These are phyloP conservation scores for Ogataea methanolica DNA, from an alignment of 805 yeast species.

Conservation along the genomic window DNA sequence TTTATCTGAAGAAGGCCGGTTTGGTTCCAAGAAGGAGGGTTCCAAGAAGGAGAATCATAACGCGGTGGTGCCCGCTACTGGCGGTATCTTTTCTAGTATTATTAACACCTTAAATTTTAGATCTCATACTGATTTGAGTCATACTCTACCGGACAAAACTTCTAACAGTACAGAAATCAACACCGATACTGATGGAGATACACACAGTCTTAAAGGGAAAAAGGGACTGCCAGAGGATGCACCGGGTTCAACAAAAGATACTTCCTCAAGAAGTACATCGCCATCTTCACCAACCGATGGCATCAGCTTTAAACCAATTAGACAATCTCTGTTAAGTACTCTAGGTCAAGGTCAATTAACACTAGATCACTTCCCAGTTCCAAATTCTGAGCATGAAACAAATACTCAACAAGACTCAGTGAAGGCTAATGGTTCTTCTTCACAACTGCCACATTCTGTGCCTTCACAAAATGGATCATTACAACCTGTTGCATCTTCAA, in stretches of 20 bases:
- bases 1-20: no score
- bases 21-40: not conserved
- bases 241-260: no score
- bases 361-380: constrained; percentile 27
- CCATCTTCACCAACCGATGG: constrained; percentile 20
- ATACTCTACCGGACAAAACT: constrained; percentile 2
- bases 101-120: constrained; percentile 25
- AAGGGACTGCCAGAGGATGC: not conserved
- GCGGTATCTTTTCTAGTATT: constrained; percentile 25
- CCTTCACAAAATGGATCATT: not conserved
- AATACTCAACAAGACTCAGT: no score
- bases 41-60: not conserved
- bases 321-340: constrained; percentile 42
- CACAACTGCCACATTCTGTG: no score
- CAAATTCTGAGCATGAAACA: not conserved
- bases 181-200: not conserved
- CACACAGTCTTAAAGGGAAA: not conserved
- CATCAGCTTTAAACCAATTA: constrained; percentile 44
- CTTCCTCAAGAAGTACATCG: not conserved
- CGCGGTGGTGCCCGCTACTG: not conserved
- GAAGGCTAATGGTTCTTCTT: no score
- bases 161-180: not conserved
- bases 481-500: not conserved
- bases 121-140: constrained; percentile 17
- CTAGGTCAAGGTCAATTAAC: constrained; percentile 46